These are phyloP conservation scores for Mimosa pudica DNA, from an alignment of 306 rosid species.

Conservation along the genomic window DNA sequence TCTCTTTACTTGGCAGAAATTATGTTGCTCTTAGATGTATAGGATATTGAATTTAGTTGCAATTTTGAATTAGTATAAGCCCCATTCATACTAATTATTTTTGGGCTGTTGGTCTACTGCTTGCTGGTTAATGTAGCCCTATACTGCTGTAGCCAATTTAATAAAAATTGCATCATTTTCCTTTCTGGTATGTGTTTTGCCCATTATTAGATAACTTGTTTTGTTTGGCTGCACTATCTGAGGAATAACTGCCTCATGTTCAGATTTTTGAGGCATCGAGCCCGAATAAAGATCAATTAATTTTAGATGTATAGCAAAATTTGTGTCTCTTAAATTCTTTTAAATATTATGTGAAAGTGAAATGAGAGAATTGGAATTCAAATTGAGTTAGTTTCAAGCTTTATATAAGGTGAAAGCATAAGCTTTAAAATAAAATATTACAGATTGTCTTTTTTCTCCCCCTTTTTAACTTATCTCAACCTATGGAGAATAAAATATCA, in stretches of 20 bases:
- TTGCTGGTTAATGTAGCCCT: not conserved
- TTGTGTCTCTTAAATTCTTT: not conserved
- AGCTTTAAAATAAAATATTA: not conserved
- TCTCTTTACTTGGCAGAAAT: conserved; percentile 21
- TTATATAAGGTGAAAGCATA: not conserved
- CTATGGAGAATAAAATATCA: not conserved
- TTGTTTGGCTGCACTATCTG: conserved; percentile 7
- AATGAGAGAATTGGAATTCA: not conserved
- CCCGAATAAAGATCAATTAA: not conserved
- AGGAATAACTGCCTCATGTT: conserved; percentile 9
- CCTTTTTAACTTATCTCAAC: not conserved
- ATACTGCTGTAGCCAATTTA: not conserved
- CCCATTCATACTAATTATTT: conserved; percentile 34
- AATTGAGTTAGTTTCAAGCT: not conserved
- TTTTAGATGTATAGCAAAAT: not conserved
- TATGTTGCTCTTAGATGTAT: conserved; percentile 44
- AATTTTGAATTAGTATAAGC: conserved; percentile 10
- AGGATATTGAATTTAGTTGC: conserved; percentile 37
- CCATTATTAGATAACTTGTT: conserved; percentile 19
- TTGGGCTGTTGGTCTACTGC: conserved; percentile 33
- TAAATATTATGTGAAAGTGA: not conserved
- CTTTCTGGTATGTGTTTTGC: conserved; percentile 30
- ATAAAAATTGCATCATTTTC: not conserved
- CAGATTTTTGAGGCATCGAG: not conserved
- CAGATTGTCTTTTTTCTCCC: not conserved